Evolutionary conservation across 352 stramenopile genomes (phyloP).

Genomic region (Pythium aquatile): DNA sequence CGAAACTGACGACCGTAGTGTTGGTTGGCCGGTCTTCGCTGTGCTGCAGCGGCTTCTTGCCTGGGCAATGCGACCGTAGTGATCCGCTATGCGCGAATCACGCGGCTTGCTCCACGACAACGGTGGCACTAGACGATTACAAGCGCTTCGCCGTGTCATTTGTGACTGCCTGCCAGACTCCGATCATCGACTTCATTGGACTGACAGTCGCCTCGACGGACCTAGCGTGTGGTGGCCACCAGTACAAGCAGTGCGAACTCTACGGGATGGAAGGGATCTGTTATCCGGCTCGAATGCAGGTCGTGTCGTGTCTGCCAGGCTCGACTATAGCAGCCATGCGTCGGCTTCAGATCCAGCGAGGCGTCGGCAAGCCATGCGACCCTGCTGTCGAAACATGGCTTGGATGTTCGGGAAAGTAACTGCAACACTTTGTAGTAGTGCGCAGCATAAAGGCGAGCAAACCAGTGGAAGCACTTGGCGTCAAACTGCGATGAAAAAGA

Average conservation of each 20-base stretch:
- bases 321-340: constrained; percentile 1
- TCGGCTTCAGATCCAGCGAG: constrained; percentile 11
- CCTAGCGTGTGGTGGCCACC: constrained; percentile 11
- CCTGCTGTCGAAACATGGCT: constrained; percentile 18
- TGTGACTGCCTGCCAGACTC: background rate
- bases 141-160: background rate
- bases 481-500: no score
- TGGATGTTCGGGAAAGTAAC: background rate
- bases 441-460: no score
- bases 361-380: constrained; percentile 17
- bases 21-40: background rate
- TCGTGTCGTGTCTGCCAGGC: background rate
- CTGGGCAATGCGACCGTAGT: background rate
- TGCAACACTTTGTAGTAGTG: no score
- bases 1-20: background rate
- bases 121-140: background rate
- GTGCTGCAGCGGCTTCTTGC: constrained; percentile 3
- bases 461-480: no score
- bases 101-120: background rate
- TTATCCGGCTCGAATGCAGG: background rate
- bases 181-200: background rate
- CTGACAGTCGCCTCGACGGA: background rate
- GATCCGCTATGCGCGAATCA: background rate
- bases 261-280: constrained; percentile 10
- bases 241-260: constrained; percentile 16